Evolutionary conservation across 441 rosid genomes (phyloP).

Genomic region (Populus trichocarpa): DNA sequence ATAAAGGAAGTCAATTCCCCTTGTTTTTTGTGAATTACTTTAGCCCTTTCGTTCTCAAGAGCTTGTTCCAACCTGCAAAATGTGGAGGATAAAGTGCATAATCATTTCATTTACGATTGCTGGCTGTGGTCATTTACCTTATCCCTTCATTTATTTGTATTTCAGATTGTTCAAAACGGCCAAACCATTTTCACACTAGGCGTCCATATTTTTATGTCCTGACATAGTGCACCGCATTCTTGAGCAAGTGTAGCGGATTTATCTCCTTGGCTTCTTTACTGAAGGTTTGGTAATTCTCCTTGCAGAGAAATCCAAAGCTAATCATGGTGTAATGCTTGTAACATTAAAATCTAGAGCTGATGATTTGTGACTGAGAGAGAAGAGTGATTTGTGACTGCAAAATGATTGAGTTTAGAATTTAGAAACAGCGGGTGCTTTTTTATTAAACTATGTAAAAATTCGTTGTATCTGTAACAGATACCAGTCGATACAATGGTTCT

Average conservation of each 20-base stretch:
- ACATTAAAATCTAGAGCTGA: too few species aligned
- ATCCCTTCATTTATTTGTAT: background rate
- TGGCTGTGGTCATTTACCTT: background rate
- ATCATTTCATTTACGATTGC: background rate
- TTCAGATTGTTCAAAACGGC: background rate
- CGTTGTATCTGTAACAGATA: too few species aligned
- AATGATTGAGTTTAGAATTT: too few species aligned
- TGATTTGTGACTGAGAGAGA: too few species aligned
- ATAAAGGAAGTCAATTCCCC: background rate
- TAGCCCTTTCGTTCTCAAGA: background rate
- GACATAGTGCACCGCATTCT: background rate
- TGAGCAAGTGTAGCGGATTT: background rate
- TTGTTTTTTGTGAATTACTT: background rate
- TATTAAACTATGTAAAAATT: too few species aligned
- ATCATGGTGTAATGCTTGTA: too few species aligned
- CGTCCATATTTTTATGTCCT: background rate
- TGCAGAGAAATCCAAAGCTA: background rate
- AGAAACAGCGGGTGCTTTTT: too few species aligned
- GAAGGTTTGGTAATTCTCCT: background rate
- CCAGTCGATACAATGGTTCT: too few species aligned
- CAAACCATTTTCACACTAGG: background rate
- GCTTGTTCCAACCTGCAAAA: background rate
- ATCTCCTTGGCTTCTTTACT: background rate
- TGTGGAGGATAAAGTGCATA: background rate
- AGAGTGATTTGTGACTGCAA: too few species aligned